These are phyloP conservation scores for Jatropha podagrica DNA, from an alignment of 441 rosid genomes.

Conservation along the genomic window DNA sequence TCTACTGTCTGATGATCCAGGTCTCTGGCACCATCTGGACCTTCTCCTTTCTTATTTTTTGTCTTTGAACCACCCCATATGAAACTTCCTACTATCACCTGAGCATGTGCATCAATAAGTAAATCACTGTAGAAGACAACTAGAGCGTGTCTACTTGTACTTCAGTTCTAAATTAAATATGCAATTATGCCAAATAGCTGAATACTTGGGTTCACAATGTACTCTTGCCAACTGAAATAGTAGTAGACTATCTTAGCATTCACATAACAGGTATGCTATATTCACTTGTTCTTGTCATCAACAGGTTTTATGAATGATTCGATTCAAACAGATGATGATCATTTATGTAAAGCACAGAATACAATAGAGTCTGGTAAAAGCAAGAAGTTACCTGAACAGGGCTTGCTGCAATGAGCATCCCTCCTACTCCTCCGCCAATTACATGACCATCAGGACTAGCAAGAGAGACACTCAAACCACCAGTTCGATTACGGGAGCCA, in stretches of 20 bases:
- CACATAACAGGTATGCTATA: neutral
- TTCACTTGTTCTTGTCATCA: no score
- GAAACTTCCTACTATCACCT: conserved; percentile 94
- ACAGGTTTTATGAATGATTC: no score
- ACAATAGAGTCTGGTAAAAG: neutral
- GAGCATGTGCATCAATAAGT: conserved; percentile 15
- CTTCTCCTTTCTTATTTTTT: conserved; percentile 57
- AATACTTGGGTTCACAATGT: no score
- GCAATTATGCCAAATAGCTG: neutral
- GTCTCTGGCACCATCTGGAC: conserved; percentile 46
- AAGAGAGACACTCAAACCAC: conserved; percentile 75
- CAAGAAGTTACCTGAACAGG: conserved; percentile 66
- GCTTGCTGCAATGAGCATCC: conserved; percentile 84
- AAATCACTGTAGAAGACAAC: neutral
- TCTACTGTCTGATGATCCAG: conserved; percentile 44
- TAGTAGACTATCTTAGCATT: neutral
- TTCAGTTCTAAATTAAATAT: neutral
- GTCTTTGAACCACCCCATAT: conserved; percentile 69
- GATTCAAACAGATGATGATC: neutral
- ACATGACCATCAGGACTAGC: conserved; percentile 95
- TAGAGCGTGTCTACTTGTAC: neutral
- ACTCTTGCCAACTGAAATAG: neutral
- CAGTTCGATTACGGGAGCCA: conserved; percentile 59
- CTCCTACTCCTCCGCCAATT: conserved; percentile 90
- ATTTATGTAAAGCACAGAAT: neutral